Conservation (phyloP, 176 grass and related monocot species). For the Musa itinerans region DNA sequence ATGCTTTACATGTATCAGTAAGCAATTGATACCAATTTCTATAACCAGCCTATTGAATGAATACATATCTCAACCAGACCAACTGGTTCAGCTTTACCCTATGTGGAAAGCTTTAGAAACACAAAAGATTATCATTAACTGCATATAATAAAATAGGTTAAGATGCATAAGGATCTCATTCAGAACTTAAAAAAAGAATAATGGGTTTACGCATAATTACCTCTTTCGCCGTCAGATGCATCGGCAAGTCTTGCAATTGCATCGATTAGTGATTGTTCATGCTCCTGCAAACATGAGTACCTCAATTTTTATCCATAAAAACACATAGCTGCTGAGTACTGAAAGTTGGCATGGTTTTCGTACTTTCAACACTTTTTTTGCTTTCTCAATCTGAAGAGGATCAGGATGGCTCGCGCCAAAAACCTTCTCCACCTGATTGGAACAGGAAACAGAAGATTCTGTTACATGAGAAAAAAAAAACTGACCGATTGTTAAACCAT, state of each 20-base stretch:
- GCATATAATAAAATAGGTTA: neutral
- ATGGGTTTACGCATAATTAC: slow-evolving; percentile 27
- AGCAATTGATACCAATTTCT: no score
- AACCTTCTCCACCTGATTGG: slow-evolving; percentile 14
- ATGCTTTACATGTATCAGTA: no score
- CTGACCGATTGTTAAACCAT: neutral
- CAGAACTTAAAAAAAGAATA: neutral
- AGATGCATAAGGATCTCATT: neutral
- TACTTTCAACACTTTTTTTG: slow-evolving; percentile 24
- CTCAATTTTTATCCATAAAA: neutral
- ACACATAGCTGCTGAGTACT: no score
- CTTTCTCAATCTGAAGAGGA: slow-evolving; percentile 16
- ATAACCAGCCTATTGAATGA: no score
- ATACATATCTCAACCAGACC: no score
- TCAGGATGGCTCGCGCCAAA: slow-evolving; percentile 12
- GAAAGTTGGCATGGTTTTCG: neutral
- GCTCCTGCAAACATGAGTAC: slow-evolving; percentile 40
- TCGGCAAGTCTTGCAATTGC: slow-evolving; percentile 86
- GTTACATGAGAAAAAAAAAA: neutral
- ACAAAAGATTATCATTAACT: neutral
- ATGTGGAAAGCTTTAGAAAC: no score
- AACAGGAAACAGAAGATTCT: neutral
- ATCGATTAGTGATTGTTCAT: slow-evolving; percentile 88
- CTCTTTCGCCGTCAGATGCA: slow-evolving; percentile 77
- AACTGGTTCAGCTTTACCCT: no score